Conservation (phyloP, 441 rosid genomes). For the Syzygium syzygioides region DNA sequence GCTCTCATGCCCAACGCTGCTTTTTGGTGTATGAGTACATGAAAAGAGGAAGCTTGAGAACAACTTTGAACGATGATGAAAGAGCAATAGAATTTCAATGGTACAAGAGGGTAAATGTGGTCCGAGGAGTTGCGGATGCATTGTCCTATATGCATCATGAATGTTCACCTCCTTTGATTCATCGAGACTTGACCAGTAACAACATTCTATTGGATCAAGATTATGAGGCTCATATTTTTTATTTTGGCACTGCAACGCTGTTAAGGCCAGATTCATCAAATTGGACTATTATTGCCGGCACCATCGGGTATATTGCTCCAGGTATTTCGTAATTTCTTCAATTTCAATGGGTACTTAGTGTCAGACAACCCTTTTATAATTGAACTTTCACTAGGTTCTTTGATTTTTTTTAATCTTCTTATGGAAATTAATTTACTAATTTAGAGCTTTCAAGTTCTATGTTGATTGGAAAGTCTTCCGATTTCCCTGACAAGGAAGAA, state of each 20-base stretch:
- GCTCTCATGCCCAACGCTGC: fast-evolving
- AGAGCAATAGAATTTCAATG: neutral
- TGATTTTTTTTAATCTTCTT: no score
- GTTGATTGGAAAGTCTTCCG: no score
- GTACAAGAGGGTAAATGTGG: neutral
- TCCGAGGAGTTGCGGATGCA: neutral
- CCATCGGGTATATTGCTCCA: neutral
- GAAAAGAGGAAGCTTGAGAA: neutral
- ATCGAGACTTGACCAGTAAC: neutral
- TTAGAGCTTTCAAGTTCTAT: no score
- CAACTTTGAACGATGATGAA: neutral
- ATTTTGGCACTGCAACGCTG: neutral
- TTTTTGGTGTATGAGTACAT: neutral
- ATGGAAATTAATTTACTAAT: no score
- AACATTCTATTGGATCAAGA: neutral
- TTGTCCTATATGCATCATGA: neutral
- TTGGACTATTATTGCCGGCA: neutral
- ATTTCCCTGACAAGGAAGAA: no score
- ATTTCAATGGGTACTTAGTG: neutral
- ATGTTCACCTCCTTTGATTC: neutral
- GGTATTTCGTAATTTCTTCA: neutral
- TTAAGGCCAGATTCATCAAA: neutral
- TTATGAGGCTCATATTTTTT: neutral
- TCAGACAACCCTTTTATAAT: neutral
- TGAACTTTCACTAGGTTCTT: neutral